Percentiles rank a stretch among this genome's conserved stretches.
Evolutionary conservation across 2,329 filamentous ascomycete genomes (phyloP).

Genomic region (Phialophora chinensis): DNA sequence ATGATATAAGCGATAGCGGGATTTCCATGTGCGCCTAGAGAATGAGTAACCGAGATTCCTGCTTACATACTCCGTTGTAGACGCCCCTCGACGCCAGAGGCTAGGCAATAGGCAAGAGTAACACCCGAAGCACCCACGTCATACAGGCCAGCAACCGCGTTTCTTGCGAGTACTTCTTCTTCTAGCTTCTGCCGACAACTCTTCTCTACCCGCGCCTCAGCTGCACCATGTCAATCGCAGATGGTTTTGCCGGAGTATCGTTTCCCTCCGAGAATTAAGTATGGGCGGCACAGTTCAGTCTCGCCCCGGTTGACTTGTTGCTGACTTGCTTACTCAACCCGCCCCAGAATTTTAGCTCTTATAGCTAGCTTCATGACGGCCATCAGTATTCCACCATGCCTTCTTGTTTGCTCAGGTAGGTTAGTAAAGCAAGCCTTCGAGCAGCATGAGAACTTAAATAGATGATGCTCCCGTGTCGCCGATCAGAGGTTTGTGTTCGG

Average conservation of each 20-base stretch:
- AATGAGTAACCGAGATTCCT: background rate
- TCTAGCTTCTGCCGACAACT: background rate
- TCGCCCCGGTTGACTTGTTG: background rate
- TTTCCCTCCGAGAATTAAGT: background rate
- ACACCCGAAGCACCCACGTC: background rate
- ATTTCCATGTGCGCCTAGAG: background rate
- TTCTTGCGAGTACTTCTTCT: background rate
- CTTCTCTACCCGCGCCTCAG: background rate
- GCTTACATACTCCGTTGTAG: background rate
- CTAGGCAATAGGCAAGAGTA: background rate
- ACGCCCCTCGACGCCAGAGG: background rate
- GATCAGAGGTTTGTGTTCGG: background rate
- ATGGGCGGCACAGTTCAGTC: background rate
- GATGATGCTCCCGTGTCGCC: background rate
- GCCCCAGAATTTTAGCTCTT: background rate
- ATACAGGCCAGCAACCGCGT: background rate
- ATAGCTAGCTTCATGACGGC: background rate
- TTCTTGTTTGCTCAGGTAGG: background rate
- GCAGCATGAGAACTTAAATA: background rate
- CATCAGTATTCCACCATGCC: background rate
- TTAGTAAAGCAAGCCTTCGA: background rate
- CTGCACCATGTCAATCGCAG: no score
- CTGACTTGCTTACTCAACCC: background rate
- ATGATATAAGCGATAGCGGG: background rate
- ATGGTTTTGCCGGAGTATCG: background rate